Percentiles rank a stretch among this genome's conserved stretches.
phyloP scores from a whole-genome alignment of 352 stramenopile genomes.

The Globisporangium spiculum region DNA sequence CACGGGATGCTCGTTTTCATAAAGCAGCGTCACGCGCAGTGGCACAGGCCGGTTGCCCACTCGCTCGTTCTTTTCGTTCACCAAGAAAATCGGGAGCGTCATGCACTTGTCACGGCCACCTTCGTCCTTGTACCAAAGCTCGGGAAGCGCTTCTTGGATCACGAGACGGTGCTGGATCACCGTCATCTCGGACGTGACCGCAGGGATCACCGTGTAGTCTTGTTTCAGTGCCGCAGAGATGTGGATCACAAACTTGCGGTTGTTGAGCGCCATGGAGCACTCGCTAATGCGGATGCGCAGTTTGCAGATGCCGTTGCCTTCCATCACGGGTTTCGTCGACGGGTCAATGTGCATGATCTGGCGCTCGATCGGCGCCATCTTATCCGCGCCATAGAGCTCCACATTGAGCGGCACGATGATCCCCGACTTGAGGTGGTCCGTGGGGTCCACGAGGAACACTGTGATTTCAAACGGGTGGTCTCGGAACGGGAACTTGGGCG shows the following conservation, averaged over 20 bases:
- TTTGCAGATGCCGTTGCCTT: conserved; percentile 81
- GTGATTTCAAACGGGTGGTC: conserved; percentile 85
- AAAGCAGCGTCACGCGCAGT: conserved; percentile 77
- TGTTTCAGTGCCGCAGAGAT: conserved; percentile 62
- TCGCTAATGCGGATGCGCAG: conserved; percentile 77
- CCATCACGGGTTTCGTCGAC: conserved; percentile 75
- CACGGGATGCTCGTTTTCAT: conserved; percentile 88
- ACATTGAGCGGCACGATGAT: conserved; percentile 76
- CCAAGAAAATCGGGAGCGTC: conserved; percentile 70
- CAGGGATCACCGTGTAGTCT: conserved; percentile 61
- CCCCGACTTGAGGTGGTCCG: conserved; percentile 78
- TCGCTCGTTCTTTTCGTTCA: conserved; percentile 78
- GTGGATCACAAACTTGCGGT: conserved; percentile 85
- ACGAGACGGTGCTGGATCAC: conserved; percentile 82
- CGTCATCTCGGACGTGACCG: conserved; percentile 77
- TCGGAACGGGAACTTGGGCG: conserved; percentile 84
- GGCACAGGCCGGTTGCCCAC: conserved; percentile 74
- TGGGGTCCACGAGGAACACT: conserved; percentile 81
- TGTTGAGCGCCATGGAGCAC: conserved; percentile 82
- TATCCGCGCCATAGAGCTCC: conserved; percentile 80
- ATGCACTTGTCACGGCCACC: conserved; percentile 85
- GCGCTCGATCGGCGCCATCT: conserved; percentile 80
- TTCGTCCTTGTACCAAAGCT: conserved; percentile 89
- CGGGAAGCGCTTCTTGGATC: conserved; percentile 78
- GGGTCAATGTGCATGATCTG: conserved; percentile 78